A percentile compares a stretch with the other conserved stretches of the same genome.
Conservation (phyloP, 495 filamentous ascomycete genomes). For the Platismatia glauca region DNA sequence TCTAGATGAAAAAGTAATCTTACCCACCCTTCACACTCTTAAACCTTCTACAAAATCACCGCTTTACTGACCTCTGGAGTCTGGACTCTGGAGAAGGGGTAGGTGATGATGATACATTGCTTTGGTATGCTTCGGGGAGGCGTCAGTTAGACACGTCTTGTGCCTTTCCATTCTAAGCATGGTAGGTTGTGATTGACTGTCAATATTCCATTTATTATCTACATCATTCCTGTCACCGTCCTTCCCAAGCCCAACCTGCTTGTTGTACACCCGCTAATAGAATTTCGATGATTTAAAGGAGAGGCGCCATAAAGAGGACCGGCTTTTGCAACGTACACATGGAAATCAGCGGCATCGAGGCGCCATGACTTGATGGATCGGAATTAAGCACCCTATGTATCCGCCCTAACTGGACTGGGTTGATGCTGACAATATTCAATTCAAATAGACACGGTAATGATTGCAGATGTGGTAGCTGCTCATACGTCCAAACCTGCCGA, state of each 20-base stretch:
- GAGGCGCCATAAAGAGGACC: background rate
- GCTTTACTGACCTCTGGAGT: too few species aligned
- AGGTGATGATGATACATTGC: too few species aligned
- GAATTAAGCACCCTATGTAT: constrained; percentile 1
- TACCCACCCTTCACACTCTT: too few species aligned
- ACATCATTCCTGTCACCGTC: background rate
- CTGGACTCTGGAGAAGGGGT: too few species aligned
- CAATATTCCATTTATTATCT: constrained; percentile 9
- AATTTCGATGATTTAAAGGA: background rate
- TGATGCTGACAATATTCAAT: constrained; percentile 9
- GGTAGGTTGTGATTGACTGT: background rate
- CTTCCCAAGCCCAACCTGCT: background rate
- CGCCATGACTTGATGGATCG: background rate
- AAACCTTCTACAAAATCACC: background rate
- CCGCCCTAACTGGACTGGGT: constrained; percentile 1
- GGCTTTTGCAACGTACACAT: constrained; percentile 12
- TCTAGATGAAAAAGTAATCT: too few species aligned
- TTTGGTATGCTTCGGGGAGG: background rate
- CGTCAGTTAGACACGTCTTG: background rate
- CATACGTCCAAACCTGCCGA: constrained; percentile 7
- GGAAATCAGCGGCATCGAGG: background rate
- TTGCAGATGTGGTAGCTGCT: constrained; percentile 8
- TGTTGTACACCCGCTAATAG: constrained; percentile 1
- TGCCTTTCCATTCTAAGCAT: background rate
- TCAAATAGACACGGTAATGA: constrained; percentile 4